These are phyloP conservation scores for Senna siamea DNA, from an alignment of 306 rosid species.

Conservation along the genomic window DNA sequence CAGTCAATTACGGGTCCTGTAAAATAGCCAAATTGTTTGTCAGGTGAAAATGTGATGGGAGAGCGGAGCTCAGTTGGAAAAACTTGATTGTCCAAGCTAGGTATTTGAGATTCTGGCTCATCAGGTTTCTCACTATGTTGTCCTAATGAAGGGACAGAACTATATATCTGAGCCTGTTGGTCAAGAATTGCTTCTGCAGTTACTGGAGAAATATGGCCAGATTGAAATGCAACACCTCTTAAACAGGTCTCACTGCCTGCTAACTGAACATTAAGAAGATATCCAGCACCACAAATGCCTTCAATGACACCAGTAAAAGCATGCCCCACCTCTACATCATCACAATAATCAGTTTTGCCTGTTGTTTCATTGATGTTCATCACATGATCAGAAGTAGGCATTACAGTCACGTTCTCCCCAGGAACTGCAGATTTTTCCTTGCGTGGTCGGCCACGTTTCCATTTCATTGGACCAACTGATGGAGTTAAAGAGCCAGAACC, in stretches of 20 bases:
- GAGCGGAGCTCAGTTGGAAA: no score
- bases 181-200: constrained; percentile 31
- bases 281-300: constrained; percentile 60
- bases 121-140: constrained; percentile 45
- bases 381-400: constrained; percentile 29
- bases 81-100: no score
- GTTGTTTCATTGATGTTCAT: constrained; percentile 41
- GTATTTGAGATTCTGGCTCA: not conserved
- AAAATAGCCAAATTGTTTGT: no score
- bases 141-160: constrained; percentile 39
- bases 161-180: constrained; percentile 34
- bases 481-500: constrained; percentile 37
- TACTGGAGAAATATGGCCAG: constrained; percentile 50
- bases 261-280: constrained; percentile 61
- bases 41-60: no score
- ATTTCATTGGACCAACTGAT: constrained; percentile 51
- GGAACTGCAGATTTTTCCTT: constrained; percentile 47
- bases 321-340: constrained; percentile 58
- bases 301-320: constrained; percentile 65
- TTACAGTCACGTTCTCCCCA: constrained; percentile 26
- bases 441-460: constrained; percentile 78
- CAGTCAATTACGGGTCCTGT: no score
- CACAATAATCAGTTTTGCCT: constrained; percentile 24
- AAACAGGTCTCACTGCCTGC: constrained; percentile 46
- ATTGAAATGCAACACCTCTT: constrained; percentile 62